A percentile compares a stretch with the other conserved stretches of the same genome.
Conservation (phyloP, 2,329 filamentous ascomycete genomes). For the Colletotrichum agaves region DNA sequence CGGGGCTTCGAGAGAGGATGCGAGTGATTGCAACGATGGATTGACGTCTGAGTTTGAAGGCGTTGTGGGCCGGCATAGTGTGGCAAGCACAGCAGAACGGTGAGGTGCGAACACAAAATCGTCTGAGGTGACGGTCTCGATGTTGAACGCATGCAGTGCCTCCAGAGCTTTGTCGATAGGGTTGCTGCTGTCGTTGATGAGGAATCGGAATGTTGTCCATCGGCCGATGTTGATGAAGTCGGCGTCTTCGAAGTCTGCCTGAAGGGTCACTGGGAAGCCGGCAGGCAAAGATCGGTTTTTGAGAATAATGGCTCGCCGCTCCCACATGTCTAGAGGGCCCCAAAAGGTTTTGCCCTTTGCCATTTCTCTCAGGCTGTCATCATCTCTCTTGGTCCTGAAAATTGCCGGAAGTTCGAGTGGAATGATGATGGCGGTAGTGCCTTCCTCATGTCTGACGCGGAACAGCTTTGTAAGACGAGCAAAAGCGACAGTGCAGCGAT, state of each 20-base stretch:
- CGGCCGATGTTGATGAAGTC: slow-evolving; percentile 63
- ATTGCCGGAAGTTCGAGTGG: slow-evolving; percentile 26
- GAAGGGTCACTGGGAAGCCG: slow-evolving; percentile 52
- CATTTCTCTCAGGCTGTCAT: slow-evolving; percentile 39
- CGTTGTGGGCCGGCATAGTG: not conserved
- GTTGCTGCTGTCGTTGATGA: slow-evolving; percentile 46
- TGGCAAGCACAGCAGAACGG: slow-evolving; percentile 13
- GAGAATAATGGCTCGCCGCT: slow-evolving; percentile 59
- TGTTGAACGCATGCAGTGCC: slow-evolving; percentile 78
- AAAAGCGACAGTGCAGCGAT: slow-evolving; percentile 58
- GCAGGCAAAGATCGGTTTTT: slow-evolving; percentile 47
- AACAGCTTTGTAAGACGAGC: slow-evolving; percentile 58
- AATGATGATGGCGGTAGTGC: not conserved
- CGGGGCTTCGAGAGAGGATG: slow-evolving; percentile 56
- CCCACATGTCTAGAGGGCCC: slow-evolving; percentile 57
- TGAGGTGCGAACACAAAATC: slow-evolving; percentile 53
- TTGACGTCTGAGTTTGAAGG: not conserved
- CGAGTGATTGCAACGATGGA: slow-evolving; percentile 40
- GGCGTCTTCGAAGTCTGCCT: slow-evolving; percentile 47
- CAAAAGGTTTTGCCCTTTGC: slow-evolving; percentile 44
- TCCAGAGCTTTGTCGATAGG: slow-evolving; percentile 56
- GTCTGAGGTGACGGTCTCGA: slow-evolving; percentile 58
- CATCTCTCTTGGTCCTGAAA: slow-evolving; percentile 29
- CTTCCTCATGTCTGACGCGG: slow-evolving; percentile 43
- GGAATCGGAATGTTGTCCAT: slow-evolving; percentile 66